phyloP scores from a whole-genome alignment of 129 eudicot species.

The Escallonia rubra region DNA sequence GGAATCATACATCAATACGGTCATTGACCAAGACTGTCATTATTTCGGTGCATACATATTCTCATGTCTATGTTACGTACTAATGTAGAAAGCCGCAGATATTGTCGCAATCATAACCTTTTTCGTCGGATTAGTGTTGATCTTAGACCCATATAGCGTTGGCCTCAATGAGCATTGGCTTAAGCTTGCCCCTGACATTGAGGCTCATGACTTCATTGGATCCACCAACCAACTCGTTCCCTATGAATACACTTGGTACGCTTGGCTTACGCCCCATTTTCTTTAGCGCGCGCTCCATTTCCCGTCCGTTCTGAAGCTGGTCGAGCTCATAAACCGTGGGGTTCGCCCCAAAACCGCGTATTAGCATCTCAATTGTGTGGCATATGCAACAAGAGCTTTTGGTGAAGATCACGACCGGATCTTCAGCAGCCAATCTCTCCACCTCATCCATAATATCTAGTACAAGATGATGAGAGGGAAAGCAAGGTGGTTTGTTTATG shows the following conservation, averaged over 20 bases:
- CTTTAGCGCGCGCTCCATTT: constrained; percentile 29
- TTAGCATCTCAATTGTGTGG: constrained; percentile 39
- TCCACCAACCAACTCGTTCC: constrained; percentile 40
- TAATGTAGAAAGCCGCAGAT: too few relatives aligned
- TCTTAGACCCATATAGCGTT: constrained; percentile 44
- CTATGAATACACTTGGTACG: constrained; percentile 47
- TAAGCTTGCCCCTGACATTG: constrained; percentile 40
- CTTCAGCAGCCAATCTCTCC: constrained; percentile 25
- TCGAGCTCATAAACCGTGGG: constrained; percentile 43
- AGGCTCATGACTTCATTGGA: constrained; percentile 40
- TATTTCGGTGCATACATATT: too few relatives aligned
- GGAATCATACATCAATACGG: too few relatives aligned
- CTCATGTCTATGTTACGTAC: too few relatives aligned
- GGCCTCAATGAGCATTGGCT: constrained; percentile 37
- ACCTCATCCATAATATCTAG: constrained; percentile 29
- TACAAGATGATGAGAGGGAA: neutral
- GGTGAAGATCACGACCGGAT: constrained; percentile 46
- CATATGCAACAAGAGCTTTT: constrained; percentile 43
- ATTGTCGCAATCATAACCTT: too few relatives aligned
- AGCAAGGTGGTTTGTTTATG: neutral
- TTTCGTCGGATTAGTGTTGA: neutral
- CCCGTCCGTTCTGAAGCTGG: constrained; percentile 34
- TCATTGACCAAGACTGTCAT: too few relatives aligned
- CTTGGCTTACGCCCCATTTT: constrained; percentile 40
- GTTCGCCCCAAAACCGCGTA: constrained; percentile 44